Percentiles rank a stretch among this genome's conserved stretches.
phyloP scores from a whole-genome alignment of 2,329 filamentous ascomycete species.

The Cladosporium colombiae region DNA sequence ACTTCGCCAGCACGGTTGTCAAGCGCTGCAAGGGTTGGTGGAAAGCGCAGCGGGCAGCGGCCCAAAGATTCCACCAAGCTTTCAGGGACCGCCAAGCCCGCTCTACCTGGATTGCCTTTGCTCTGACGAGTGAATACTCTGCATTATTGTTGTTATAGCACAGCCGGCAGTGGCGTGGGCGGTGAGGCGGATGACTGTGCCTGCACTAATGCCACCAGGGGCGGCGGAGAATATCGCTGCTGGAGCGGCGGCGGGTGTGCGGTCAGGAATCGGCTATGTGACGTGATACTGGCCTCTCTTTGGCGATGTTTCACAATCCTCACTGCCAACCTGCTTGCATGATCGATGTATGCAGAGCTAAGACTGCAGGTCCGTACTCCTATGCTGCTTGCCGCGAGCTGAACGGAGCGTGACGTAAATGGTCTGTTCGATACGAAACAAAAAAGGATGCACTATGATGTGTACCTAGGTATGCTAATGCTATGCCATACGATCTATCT shows the following conservation, averaged over 20 bases:
- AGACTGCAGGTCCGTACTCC: background rate
- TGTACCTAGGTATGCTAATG: slow-evolving; percentile 11
- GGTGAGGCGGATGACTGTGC: background rate
- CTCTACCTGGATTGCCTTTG: background rate
- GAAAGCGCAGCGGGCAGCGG: background rate
- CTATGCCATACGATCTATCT: slow-evolving; percentile 1
- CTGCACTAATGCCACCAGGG: background rate
- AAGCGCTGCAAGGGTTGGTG: slow-evolving; percentile 6
- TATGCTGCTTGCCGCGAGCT: background rate
- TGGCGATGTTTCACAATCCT: slow-evolving; percentile 1
- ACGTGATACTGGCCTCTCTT: slow-evolving; percentile 3
- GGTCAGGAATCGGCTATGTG: background rate
- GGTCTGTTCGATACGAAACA: background rate
- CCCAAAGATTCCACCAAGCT: background rate
- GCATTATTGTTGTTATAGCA: background rate
- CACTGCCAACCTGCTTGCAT: background rate
- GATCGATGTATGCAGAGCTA: background rate
- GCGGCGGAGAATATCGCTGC: background rate
- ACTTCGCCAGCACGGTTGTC: slow-evolving; percentile 8
- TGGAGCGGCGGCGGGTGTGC: background rate
- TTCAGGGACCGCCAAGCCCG: slow-evolving; percentile 5
- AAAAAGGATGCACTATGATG: background rate
- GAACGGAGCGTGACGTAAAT: background rate
- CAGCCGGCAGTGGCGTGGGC: background rate
- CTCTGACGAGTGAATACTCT: background rate